These are phyloP conservation scores for Diversispora epigaea DNA, from an alignment of 192 early-diverging fungal species.

Conservation along the genomic window DNA sequence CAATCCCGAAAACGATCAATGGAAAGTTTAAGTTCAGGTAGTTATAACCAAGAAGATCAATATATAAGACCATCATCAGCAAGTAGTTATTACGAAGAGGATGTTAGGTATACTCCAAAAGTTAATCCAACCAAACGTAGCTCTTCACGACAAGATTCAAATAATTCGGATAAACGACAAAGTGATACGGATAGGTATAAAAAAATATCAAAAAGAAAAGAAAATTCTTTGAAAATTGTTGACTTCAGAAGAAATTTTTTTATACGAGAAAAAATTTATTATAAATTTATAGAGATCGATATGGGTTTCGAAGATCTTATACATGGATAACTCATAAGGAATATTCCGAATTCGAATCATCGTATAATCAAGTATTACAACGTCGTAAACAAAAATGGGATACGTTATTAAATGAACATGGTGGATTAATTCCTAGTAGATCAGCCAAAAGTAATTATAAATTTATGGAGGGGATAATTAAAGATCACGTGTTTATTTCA, in stretches of 20 bases:
- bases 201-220: no score
- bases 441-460: slow-evolving; percentile 45
- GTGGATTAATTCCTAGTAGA: slow-evolving; percentile 45
- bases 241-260: background rate
- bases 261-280: background rate
- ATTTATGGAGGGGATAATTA: background rate
- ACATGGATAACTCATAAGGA: slow-evolving; percentile 53
- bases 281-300: slow-evolving; percentile 51
- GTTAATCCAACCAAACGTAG: no score
- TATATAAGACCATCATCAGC: no score
- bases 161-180: no score
- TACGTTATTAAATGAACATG: slow-evolving; percentile 45
- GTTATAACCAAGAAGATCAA: background rate
- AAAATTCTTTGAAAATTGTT: background rate
- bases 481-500: no score
- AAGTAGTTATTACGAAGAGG: no score
- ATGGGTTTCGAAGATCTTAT: slow-evolving; percentile 55
- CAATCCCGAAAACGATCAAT: background rate
- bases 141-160: no score
- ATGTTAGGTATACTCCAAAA: no score
- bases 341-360: slow-evolving; percentile 50
- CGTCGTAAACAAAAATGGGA: slow-evolving; percentile 51
- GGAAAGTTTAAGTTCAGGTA: background rate
- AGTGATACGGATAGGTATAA: no score
- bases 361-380: slow-evolving; percentile 50